Conservation (phyloP, 345 rosid genomes). For the Acer yangbiense region DNA sequence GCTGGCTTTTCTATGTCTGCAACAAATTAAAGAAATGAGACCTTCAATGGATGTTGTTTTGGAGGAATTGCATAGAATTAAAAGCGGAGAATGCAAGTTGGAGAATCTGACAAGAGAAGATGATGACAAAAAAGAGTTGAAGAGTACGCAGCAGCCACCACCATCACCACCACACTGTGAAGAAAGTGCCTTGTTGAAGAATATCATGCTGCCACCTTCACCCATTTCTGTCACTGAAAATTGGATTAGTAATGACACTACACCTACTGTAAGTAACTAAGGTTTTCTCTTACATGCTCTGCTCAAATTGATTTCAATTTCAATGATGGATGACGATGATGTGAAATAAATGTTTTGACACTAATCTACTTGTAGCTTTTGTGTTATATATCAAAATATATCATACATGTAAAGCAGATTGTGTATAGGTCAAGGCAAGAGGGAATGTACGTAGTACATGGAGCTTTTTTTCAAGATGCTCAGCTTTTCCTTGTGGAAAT, state of each 20-base stretch:
- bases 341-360: background rate
- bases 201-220: slow-evolving; percentile 39
- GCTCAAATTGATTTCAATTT: background rate
- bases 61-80: slow-evolving; percentile 43
- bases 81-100: slow-evolving; percentile 26
- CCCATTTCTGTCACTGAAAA: slow-evolving; percentile 57
- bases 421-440: too few relatives aligned
- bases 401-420: too few relatives aligned
- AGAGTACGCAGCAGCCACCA: slow-evolving; percentile 9
- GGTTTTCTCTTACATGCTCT: background rate
- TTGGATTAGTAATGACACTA: slow-evolving; percentile 52
- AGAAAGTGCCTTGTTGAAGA: slow-evolving; percentile 36
- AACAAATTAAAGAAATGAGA: slow-evolving; percentile 55
- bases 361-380: background rate
- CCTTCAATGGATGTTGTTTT: slow-evolving; percentile 60
- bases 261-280: slow-evolving; percentile 40
- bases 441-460: too few relatives aligned
- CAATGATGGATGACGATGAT: background rate
- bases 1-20: slow-evolving; percentile 63
- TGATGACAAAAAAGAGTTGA: slow-evolving; percentile 10
- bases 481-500: too few relatives aligned
- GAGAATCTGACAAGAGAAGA: slow-evolving; percentile 11
- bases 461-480: too few relatives aligned
- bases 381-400: background rate
- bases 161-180: slow-evolving; percentile 49